Evolutionary conservation across 306 rosid genomes (phyloP).

Genomic region (Psophocarpus tetragonolobus): DNA sequence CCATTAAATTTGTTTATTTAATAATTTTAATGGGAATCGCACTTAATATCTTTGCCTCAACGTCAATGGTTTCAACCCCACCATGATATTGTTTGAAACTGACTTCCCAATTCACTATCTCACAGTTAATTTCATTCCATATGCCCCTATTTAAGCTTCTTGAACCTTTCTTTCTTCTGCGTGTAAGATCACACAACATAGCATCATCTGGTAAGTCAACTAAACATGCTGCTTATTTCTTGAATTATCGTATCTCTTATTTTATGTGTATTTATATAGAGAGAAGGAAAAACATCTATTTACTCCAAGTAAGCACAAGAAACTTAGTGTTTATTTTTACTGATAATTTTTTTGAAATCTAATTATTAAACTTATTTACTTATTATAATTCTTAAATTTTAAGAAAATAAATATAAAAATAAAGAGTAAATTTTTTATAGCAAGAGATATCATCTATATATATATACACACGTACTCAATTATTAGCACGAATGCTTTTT

Average conservation of each 20-base stretch:
- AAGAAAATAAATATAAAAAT: too few relatives aligned
- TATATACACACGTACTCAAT: neutral
- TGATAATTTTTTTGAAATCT: too few relatives aligned
- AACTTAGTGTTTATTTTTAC: too few relatives aligned
- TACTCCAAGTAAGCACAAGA: too few relatives aligned
- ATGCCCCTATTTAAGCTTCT: slow-evolving; percentile 38
- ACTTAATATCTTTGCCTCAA: slow-evolving; percentile 42
- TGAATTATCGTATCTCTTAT: neutral
- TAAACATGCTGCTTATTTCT: neutral
- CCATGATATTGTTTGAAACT: slow-evolving; percentile 34
- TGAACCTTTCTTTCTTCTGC: slow-evolving; percentile 20
- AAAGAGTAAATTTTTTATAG: too few relatives aligned
- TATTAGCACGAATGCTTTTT: neutral
- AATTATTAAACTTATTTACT: too few relatives aligned
- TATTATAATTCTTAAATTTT: too few relatives aligned
- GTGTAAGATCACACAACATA: neutral
- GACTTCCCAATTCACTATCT: neutral
- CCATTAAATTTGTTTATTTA: neutral
- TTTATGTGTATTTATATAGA: too few relatives aligned
- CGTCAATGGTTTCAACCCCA: slow-evolving; percentile 43
- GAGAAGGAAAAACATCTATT: too few relatives aligned
- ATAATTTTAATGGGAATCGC: slow-evolving; percentile 40
- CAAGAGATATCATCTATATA: too few relatives aligned
- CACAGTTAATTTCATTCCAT: slow-evolving; percentile 9
- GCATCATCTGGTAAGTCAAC: slow-evolving; percentile 19